Conservation (phyloP, 1,284 basidiomycete species). For the Cutaneotrichosporon spelunceum region DNA sequence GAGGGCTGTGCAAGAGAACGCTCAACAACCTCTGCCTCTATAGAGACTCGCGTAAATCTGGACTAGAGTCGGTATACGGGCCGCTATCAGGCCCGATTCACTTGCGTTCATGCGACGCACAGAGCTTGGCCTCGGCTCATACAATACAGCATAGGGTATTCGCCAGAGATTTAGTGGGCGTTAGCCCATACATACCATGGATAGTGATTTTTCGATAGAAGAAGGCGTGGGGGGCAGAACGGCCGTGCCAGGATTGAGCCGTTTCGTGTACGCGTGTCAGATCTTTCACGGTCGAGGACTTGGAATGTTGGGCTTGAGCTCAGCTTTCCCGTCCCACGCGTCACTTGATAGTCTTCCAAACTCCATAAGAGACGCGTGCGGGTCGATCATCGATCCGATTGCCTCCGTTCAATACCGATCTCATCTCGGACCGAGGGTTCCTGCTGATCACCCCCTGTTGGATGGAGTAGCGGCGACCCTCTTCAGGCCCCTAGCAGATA, state of each 20-base stretch:
- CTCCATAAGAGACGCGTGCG: not conserved
- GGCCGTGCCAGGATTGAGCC: not conserved
- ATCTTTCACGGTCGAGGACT: not conserved
- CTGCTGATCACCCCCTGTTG: not conserved
- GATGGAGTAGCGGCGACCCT: not conserved
- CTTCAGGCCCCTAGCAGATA: not conserved
- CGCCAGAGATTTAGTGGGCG: not conserved
- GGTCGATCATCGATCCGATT: not conserved
- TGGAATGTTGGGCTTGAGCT: not conserved
- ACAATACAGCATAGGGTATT: not conserved
- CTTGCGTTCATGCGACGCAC: not conserved
- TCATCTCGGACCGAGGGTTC: not conserved
- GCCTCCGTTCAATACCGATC: not conserved
- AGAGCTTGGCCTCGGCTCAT: not conserved
- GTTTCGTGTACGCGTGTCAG: not conserved
- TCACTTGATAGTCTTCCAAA: not conserved
- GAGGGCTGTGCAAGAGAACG: constrained; percentile 28
- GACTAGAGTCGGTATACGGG: not conserved
- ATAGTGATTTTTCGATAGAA: not conserved
- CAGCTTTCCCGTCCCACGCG: not conserved
- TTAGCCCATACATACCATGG: not conserved
- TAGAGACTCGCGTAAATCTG: not conserved
- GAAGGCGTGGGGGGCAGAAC: not conserved
- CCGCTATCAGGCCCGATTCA: not conserved
- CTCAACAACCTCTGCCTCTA: constrained; percentile 4